Evolutionary conservation across 208 protist species (phyloP), one percentile per base, ranked within the genome.

Genomic region (Trypanosoma vivax): DNA sequence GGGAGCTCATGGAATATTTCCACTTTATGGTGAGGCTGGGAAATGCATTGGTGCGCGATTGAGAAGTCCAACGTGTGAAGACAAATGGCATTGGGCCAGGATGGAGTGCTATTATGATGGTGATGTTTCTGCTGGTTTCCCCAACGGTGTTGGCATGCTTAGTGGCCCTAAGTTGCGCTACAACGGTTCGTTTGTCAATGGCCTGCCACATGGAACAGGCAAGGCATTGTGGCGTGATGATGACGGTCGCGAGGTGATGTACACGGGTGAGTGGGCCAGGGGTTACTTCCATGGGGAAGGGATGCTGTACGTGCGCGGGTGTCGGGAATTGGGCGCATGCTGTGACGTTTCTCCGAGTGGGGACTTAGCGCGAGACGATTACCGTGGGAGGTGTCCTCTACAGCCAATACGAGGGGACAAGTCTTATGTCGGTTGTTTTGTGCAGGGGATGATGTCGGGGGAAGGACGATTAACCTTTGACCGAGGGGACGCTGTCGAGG

Each of bases 341-440:
- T n/a, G n/a, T n/a, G n/a, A n/a, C n/a, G n/a, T n/a, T n/a, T 13
- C 56, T 10, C 92, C 91, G 60, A 71, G 76, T n/a, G 90, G 90
- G 38, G 33, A 66, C 4, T 92, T 87, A 56, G 47, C 39, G 9
- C 14, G 75, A 18, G 80, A 76, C 5, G 28, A 54, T n/a, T 64
- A 65, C 18, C 48, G 82, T 19, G 90, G 85, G 11, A 31, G n/a
- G n/a, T n/a, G n/a, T n/a, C n/a, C n/a, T n/a, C 57, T 79, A 33
- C 24, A 38, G 38, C 46, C 51, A 42, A 30, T 49, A 47, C 18
- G 9, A 30, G 42, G 58, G 43, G 9, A 50, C 56, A 51, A 35
- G 35, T 55, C 53, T 39, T 87, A 85, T 50, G 60, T 74, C 30
- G 83, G 83, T 16, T 40, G 35, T 18, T 90, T 90, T 51, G 6